Conservation (phyloP, 1,284 basidiomycete genomes). For the Sporisorium exsertum region DNA sequence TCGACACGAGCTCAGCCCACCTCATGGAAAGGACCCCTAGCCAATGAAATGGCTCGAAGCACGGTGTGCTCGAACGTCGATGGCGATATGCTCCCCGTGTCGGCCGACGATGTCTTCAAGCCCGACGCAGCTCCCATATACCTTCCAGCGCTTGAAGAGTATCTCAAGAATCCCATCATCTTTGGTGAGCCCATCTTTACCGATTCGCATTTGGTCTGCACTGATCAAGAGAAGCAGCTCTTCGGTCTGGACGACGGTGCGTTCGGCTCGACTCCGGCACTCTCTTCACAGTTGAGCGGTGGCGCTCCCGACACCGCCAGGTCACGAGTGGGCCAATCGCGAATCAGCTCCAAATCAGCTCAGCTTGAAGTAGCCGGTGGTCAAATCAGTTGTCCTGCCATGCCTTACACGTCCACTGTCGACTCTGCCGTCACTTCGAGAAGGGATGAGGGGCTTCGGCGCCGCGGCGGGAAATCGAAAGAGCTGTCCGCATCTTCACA, state of each 20-base stretch:
- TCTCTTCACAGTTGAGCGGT: background rate
- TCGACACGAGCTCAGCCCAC: conserved; percentile 9
- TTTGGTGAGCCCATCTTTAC: conserved; percentile 53
- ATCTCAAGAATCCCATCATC: conserved; percentile 48
- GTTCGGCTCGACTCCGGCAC: background rate
- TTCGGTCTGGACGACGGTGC: conserved; percentile 35
- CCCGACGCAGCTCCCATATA: conserved; percentile 63
- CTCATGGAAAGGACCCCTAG: conserved; percentile 13
- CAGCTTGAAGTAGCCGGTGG: conserved; percentile 44
- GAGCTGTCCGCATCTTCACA: background rate
- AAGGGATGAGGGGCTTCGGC: conserved; percentile 5
- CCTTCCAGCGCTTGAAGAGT: conserved; percentile 66
- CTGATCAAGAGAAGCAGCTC: conserved; percentile 47
- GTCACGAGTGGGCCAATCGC: conserved; percentile 11
- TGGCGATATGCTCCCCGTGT: conserved; percentile 29
- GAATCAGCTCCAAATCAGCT: conserved; percentile 12
- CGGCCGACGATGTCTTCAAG: conserved; percentile 63
- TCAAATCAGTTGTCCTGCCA: conserved; percentile 38
- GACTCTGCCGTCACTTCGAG: conserved; percentile 3
- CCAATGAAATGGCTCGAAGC: conserved; percentile 20
- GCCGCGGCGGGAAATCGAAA: conserved; percentile 12
- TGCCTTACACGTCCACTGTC: conserved; percentile 22
- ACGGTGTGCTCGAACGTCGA: conserved; percentile 20
- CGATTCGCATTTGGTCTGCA: conserved; percentile 32
- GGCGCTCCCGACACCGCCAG: background rate